These are phyloP conservation scores for Thalassiosira mediterranea DNA, from an alignment of 352 stramenopile species.

Conservation along the genomic window DNA sequence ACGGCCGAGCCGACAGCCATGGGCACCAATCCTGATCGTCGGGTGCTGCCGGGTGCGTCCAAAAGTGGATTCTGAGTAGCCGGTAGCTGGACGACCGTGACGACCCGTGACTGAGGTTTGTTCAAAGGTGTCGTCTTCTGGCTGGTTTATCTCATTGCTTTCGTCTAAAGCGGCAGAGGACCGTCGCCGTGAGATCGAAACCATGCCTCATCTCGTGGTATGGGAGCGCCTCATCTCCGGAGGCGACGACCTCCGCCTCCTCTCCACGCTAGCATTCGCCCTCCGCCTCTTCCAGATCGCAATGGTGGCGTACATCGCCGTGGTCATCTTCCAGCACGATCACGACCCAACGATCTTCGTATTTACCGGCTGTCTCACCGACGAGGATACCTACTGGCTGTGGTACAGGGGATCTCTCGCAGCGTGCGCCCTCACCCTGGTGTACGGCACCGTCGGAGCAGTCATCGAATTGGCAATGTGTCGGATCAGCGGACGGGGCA, in stretches of 20 bases:
- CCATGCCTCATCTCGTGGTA: slow-evolving; percentile 31
- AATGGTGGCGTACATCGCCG: slow-evolving; percentile 18
- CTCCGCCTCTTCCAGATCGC: slow-evolving; percentile 31
- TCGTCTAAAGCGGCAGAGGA: no score
- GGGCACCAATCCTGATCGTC: no score
- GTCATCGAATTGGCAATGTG: slow-evolving; percentile 20
- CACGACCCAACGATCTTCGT: slow-evolving; percentile 13
- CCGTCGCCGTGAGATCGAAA: no score
- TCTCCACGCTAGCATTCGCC: slow-evolving; percentile 14
- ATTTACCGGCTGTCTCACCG: slow-evolving; percentile 8
- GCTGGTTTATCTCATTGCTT: no score
- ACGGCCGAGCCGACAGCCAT: no score
- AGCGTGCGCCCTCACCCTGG: slow-evolving; percentile 13
- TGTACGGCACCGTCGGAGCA: slow-evolving; percentile 8
- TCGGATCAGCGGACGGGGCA: slow-evolving; percentile 28
- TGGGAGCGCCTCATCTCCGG: slow-evolving; percentile 39
- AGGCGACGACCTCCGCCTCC: slow-evolving; percentile 39
- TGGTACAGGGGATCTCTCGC: slow-evolving; percentile 8
- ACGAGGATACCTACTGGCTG: slow-evolving; percentile 17
- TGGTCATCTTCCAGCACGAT: slow-evolving; percentile 6
- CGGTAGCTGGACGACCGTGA: no score
- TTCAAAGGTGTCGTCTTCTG: no score
- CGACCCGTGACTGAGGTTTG: no score
- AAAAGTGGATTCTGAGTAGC: no score
- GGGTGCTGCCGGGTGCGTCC: no score